Conservation (phyloP, 805 yeast genomes). For the Zygosaccharomyces bailii region DNA sequence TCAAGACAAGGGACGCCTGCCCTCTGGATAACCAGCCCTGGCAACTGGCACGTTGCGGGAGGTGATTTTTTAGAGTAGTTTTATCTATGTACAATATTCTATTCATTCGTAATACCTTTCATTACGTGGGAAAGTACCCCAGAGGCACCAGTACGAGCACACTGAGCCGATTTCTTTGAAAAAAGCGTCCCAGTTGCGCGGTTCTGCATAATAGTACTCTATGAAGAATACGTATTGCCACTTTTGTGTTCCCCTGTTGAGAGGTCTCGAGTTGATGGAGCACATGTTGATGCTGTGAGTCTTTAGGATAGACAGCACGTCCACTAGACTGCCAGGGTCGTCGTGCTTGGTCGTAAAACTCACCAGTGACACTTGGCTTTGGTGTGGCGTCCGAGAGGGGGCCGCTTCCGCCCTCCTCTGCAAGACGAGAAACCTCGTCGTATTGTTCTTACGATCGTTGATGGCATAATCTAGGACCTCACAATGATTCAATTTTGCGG, state of each 20-base stretch:
- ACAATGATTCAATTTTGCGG: conserved; percentile 56
- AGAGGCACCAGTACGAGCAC: conserved; percentile 50
- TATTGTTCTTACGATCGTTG: conserved; percentile 71
- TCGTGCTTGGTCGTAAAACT: conserved; percentile 64
- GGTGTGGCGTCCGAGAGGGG: conserved; percentile 9
- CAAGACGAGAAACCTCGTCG: conserved; percentile 79
- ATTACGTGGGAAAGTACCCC: conserved; percentile 57
- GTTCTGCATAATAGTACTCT: conserved; percentile 45
- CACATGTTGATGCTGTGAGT: conserved; percentile 58
- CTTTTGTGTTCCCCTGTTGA: conserved; percentile 30
- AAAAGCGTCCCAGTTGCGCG: conserved; percentile 35
- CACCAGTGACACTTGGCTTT: conserved; percentile 45
- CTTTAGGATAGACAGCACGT: conserved; percentile 57
- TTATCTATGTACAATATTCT: conserved; percentile 5
- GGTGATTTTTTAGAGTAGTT: conserved; percentile 35
- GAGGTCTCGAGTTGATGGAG: conserved; percentile 76
- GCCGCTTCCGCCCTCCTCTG: conserved; percentile 38
- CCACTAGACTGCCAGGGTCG: conserved; percentile 71
- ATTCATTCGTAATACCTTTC: conserved; percentile 36
- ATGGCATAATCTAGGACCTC: conserved; percentile 54
- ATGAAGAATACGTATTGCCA: conserved; percentile 86
- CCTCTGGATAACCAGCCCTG: conserved; percentile 94
- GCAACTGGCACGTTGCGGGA: conserved; percentile 72
- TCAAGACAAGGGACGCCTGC: conserved; percentile 91
- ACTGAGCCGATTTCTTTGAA: conserved; percentile 42